Evolutionary conservation across 1,284 basidiomycete species (phyloP), one percentile per base, ranked within the genome.

Genomic region (Marasmius oreades): DNA sequence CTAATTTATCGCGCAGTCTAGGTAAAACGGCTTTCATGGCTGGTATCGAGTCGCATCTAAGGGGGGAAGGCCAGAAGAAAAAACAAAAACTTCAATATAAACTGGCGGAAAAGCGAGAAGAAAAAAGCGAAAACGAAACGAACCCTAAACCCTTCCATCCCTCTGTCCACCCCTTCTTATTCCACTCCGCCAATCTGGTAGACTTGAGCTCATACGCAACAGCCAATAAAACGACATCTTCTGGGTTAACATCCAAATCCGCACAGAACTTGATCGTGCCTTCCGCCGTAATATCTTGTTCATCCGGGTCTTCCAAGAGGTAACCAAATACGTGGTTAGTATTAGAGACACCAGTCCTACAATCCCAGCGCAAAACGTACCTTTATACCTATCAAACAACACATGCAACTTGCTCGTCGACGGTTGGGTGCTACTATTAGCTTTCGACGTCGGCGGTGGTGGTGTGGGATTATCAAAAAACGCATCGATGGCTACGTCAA

Each of bases 371-470:
- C 24, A 52, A 39, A 10, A 12, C 76, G 57, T 56, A 90, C 90
- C 91, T 74, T 89, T 90, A 72, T 93, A 95, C 57, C 77, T 77
- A 56, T 93, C 85, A 65, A 93, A 95, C 5, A 93, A 67, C 12
- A 75, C 66, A 48, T 72, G 79, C 28, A 95, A 72, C 64, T 84
- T 84, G 70, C 73, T 79, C 37, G 80, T 79, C 2, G 84, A 85
- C 23, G 77, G 75, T 1, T 67, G 47, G 7, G 47, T 2, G 16
- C 23, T 28, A 14, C 26, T 26, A 7, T 12, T 18, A 22, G 44
- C 20, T 50, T 14, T 26, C 31, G 45, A 23, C 52, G 66, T 44
- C 12, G 69, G 50, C 48, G 57, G 42, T 2, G 65, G 62, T 44
- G 73, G 69, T 20, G 71, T 63, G 18, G 76, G 72, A 52, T 87